A percentile compares a stretch with the other conserved stretches of the same genome.
These are phyloP conservation scores for Volutella citrinella DNA, from an alignment of 2,329 filamentous ascomycete species.

Conservation along the genomic window DNA sequence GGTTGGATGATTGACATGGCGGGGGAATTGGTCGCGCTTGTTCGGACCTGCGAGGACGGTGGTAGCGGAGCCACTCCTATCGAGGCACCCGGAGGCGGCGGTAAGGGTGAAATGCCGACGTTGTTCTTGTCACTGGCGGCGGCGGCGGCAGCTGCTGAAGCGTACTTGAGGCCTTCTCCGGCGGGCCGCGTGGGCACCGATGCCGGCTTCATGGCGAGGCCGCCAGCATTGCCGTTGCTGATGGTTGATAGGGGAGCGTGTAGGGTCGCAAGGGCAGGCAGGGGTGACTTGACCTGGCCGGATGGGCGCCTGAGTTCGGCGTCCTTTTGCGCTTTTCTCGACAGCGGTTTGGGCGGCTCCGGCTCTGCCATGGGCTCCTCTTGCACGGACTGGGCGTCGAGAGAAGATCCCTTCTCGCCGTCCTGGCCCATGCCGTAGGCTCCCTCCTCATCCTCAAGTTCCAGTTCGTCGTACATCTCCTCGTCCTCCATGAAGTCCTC, in stretches of 20 bases:
- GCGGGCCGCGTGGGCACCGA: constrained; percentile 79
- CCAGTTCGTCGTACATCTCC: constrained; percentile 89
- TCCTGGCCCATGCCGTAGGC: constrained; percentile 78
- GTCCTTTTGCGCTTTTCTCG: constrained; percentile 55
- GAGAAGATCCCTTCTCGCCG: constrained; percentile 86
- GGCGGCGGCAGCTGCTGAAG: constrained; percentile 90
- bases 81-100: constrained; percentile 73
- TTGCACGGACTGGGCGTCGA: constrained; percentile 89
- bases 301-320: constrained; percentile 65
- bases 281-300: constrained; percentile 85
- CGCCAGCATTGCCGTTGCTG: constrained; percentile 54
- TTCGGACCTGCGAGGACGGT: constrained; percentile 50
- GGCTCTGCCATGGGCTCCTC: constrained; percentile 68
- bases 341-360: constrained; percentile 44
- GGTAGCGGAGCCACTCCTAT: too few relatives aligned
- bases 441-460: constrained; percentile 89
- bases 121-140: constrained; percentile 84
- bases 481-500: constrained; percentile 94
- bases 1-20: constrained; percentile 47
- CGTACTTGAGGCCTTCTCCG: constrained; percentile 92
- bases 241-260: constrained; percentile 68
- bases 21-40: constrained; percentile 55
- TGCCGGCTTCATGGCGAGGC: constrained; percentile 84
- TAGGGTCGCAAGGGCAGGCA: constrained; percentile 88
- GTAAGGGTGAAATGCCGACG: constrained; percentile 89